Evolutionary conservation across 495 filamentous ascomycete species (phyloP).

Genomic region (Penicillium cataractarum): DNA sequence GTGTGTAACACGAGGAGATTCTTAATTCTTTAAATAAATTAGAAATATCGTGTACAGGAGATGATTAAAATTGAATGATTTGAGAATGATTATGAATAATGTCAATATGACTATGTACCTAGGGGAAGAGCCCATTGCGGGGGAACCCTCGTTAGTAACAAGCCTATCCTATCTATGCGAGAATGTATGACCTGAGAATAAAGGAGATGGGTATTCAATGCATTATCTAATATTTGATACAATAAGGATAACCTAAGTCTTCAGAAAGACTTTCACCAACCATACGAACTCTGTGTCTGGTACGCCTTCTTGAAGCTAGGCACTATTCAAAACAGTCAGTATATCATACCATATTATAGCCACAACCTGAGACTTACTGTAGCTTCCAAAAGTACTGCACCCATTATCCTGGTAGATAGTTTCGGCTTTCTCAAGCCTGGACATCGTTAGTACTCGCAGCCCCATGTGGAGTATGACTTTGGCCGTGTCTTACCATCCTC

Average conservation of each 20-base stretch:
- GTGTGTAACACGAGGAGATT: neutral
- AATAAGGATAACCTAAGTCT: neutral
- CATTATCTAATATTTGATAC: slow-evolving; percentile 5
- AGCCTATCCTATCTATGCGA: neutral
- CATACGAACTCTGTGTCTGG: slow-evolving; percentile 7
- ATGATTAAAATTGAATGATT: neutral
- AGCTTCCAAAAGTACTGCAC: slow-evolving; percentile 30
- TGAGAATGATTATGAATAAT: neutral
- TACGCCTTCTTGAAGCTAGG: slow-evolving; percentile 38
- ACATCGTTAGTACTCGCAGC: slow-evolving; percentile 10
- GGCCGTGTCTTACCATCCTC: slow-evolving; percentile 54
- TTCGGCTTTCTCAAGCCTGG: slow-evolving; percentile 43
- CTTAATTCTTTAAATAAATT: neutral
- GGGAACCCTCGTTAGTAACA: neutral
- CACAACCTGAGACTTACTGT: slow-evolving; percentile 34
- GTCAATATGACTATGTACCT: neutral
- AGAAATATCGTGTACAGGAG: neutral
- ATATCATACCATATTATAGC: too few relatives aligned
- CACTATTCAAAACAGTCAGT: slow-evolving; percentile 29
- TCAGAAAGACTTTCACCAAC: neutral
- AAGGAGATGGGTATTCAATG: neutral
- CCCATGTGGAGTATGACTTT: neutral
- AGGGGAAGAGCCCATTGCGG: neutral
- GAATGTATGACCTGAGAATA: neutral
- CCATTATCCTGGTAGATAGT: slow-evolving; percentile 39